Conservation (phyloP, 495 filamentous ascomycete species). For the Penicillium paradoxum region DNA sequence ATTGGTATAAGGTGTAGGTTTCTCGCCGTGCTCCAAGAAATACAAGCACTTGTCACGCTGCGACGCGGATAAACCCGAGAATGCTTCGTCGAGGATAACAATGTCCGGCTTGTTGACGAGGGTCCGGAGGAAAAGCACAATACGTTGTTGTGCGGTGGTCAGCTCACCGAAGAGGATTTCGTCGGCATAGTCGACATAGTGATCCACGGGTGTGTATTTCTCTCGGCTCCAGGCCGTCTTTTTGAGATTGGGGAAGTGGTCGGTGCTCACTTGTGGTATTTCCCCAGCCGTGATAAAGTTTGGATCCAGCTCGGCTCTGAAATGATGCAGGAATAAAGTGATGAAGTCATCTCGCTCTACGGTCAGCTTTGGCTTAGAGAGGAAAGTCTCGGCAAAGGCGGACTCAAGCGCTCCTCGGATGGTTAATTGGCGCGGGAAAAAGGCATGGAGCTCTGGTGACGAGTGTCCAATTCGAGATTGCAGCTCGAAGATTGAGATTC, state of each 20-base stretch:
- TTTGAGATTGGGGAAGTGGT: constrained; percentile 15
- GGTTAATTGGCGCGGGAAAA: constrained; percentile 78
- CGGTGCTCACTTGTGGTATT: constrained; percentile 4
- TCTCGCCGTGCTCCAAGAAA: constrained; percentile 64
- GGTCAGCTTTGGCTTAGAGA: constrained; percentile 59
- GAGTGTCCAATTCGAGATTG: constrained; percentile 87
- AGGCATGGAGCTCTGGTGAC: constrained; percentile 86
- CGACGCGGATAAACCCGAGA: constrained; percentile 78
- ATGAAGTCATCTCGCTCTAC: constrained; percentile 51
- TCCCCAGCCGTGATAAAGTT: constrained; percentile 15
- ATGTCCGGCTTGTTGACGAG: constrained; percentile 79
- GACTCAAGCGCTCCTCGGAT: constrained; percentile 72
- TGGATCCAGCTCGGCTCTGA: constrained; percentile 68
- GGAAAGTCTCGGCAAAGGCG: constrained; percentile 86
- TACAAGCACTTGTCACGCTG: constrained; percentile 79
- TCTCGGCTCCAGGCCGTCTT: not conserved
- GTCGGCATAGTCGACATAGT: constrained; percentile 61
- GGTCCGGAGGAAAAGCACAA: constrained; percentile 80
- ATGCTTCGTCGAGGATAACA: constrained; percentile 88
- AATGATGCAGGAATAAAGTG: constrained; percentile 64
- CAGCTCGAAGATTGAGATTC: constrained; percentile 86
- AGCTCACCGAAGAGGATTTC: constrained; percentile 66
- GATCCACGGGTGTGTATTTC: constrained; percentile 16
- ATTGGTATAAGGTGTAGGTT: not conserved
- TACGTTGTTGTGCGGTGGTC: constrained; percentile 71